Evolutionary conservation across 768 basidiomycete species (phyloP).

Genomic region (Agrocybe pediades): DNA sequence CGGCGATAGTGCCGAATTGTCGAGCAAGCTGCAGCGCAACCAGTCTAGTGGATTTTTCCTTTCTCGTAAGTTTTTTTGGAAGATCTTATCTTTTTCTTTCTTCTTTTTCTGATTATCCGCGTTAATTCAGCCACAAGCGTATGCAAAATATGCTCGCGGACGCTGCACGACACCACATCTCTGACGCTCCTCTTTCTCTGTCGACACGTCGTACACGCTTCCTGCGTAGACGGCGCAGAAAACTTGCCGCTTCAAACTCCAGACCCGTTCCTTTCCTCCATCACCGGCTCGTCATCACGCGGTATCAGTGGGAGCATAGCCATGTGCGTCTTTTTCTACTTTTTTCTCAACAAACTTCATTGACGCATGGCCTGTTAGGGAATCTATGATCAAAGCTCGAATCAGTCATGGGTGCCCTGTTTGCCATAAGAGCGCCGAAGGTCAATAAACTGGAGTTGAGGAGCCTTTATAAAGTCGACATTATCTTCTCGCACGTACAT

Average conservation of each 20-base stretch:
- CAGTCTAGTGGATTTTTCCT: conserved; percentile 84
- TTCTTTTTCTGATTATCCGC: background rate
- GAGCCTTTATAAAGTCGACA: no score
- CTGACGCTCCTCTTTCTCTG: conserved; percentile 82
- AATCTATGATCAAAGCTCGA: conserved; percentile 67
- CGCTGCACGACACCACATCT: conserved; percentile 57
- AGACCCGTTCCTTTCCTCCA: conserved; percentile 50
- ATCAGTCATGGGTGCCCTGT: conserved; percentile 77
- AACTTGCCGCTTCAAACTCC: conserved; percentile 57
- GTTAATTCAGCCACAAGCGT: conserved; percentile 49
- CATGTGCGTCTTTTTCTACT: conserved; percentile 59
- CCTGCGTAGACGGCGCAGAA: conserved; percentile 70
- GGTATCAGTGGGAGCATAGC: conserved; percentile 75
- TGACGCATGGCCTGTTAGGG: conserved; percentile 39
- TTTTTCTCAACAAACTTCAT: background rate
- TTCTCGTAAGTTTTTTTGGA: conserved; percentile 51
- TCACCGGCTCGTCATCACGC: conserved; percentile 37
- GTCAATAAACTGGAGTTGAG: conserved; percentile 30
- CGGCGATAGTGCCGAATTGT: conserved; percentile 78
- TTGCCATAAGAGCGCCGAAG: conserved; percentile 64
- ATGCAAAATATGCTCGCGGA: conserved; percentile 69
- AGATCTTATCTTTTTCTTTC: background rate
- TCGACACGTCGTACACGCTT: conserved; percentile 83
- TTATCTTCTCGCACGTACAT: background rate
- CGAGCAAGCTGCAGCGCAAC: conserved; percentile 64